Percentiles rank a stretch among this genome's conserved stretches.
These are phyloP conservation scores for Saturnispora sanitii DNA, from an alignment of 805 yeast genomes.

Conservation along the genomic window DNA sequence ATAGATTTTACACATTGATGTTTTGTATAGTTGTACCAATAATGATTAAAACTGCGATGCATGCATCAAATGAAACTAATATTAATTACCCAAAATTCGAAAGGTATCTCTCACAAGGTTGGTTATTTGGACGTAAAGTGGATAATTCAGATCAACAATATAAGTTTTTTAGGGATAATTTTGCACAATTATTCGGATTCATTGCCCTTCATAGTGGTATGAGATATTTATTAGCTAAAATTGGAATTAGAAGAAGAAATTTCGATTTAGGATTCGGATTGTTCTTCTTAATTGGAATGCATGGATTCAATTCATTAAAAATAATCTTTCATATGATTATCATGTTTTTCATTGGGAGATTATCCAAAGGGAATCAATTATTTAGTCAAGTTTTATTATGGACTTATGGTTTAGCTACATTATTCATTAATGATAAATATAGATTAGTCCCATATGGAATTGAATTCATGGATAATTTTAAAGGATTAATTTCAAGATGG, in stretches of 20 bases:
- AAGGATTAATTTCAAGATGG: constrained; percentile 85
- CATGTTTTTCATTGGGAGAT: constrained; percentile 41
- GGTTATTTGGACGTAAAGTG: constrained; percentile 84
- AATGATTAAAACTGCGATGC: constrained; percentile 74
- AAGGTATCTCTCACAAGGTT: constrained; percentile 62
- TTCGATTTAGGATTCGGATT: constrained; percentile 72
- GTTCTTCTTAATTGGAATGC: constrained; percentile 58
- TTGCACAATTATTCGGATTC: constrained; percentile 50
- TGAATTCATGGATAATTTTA: constrained; percentile 49
- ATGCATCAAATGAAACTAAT: constrained; percentile 65
- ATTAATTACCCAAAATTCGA: constrained; percentile 60
- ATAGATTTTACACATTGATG: constrained; percentile 51
- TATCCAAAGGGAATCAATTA: constrained; percentile 24
- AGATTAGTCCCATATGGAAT: constrained; percentile 44
- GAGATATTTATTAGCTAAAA: constrained; percentile 31
- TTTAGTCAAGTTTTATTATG: constrained; percentile 45
- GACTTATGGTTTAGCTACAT: constrained; percentile 68
- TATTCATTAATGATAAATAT: constrained; percentile 67
- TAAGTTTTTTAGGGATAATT: constrained; percentile 74
- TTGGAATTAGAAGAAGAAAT: constrained; percentile 32
- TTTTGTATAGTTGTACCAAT: constrained; percentile 68
- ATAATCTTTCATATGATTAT: constrained; percentile 48
- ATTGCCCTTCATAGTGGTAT: constrained; percentile 43
- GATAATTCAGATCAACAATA: constrained; percentile 92
- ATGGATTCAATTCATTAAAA: constrained; percentile 66